These are phyloP conservation scores for Saturnispora silvae DNA, from an alignment of 805 yeast genomes.

Conservation along the genomic window DNA sequence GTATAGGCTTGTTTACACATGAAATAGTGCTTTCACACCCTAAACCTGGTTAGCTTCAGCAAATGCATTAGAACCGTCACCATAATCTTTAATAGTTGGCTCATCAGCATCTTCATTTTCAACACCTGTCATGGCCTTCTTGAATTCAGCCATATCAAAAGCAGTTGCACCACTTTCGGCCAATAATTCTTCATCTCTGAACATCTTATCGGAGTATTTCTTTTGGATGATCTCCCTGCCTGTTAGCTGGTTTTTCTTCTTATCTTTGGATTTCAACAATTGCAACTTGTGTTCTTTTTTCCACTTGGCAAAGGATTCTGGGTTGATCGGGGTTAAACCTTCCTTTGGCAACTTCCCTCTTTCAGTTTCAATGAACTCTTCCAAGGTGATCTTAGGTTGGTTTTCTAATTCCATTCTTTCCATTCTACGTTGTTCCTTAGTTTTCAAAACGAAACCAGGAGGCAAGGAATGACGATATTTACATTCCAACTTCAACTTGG, in stretches of 20 bases:
- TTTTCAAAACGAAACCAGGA: slow-evolving; percentile 91
- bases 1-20: background rate
- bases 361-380: slow-evolving; percentile 92
- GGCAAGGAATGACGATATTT: slow-evolving; percentile 93
- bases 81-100: slow-evolving; percentile 55
- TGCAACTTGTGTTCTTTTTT: slow-evolving; percentile 56
- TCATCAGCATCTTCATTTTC: slow-evolving; percentile 41
- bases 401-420: slow-evolving; percentile 77
- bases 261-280: slow-evolving; percentile 31
- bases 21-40: background rate
- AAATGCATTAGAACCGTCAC: slow-evolving; percentile 46
- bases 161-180: slow-evolving; percentile 35
- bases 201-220: slow-evolving; percentile 46
- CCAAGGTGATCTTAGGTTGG: slow-evolving; percentile 85
- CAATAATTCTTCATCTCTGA: slow-evolving; percentile 40
- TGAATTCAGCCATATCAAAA: slow-evolving; percentile 49
- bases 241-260: slow-evolving; percentile 28
- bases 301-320: slow-evolving; percentile 75
- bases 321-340: slow-evolving; percentile 76
- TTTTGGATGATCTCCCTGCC: slow-evolving; percentile 63
- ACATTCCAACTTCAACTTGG: slow-evolving; percentile 45
- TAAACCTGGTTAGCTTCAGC: slow-evolving; percentile 20
- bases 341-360: slow-evolving; percentile 70
- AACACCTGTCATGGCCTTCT: slow-evolving; percentile 29
- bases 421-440: slow-evolving; percentile 87